Base-by-base conservation (phyloP, 169 alveolate species). In the Cryptosporidium parvum region DNA sequence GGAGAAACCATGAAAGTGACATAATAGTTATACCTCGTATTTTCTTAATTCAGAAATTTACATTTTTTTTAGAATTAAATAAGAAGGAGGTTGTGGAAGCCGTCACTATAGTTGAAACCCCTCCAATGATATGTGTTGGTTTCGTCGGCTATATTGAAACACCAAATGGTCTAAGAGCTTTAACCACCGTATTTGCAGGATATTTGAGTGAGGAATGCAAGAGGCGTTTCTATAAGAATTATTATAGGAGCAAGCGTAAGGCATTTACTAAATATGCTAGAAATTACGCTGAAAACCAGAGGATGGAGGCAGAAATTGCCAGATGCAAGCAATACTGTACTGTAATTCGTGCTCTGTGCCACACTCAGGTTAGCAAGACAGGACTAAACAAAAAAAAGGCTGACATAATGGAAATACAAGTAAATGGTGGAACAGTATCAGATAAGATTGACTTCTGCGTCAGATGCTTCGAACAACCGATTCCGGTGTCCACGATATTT, bases 71-170 rank as follows among this genome's bases (percentile, higher is more conserved):
- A 75, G 84, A 97, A 94, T 94, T 98, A 84, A 98, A 98, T 96
- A 98, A 98, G 96, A 98, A 98, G 96, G 99, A 99, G 93, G 96
- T 97, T 73, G 99, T 98, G 31, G 99, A 99, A 95, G 99, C 99
- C 42, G 99, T 98, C 29, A 98, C 99, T 69, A 96, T 99, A 84
- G 94, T 99, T 45, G 99, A 99, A 91, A 93, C 98, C 53, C 99
- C 99, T 44, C 99, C 99, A 29, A 98, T 99, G 99, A 96, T 96
- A 26, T 97, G 97, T 73, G 99, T 99, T 29, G 99, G 99, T 61
- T 94, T 98, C 70, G 99, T 99, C 31, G 99, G 99, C 56, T 99
- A 99, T 95, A 95, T 98, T 70, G 99, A 98, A 71, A 98, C 99
- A 16, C 99, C 99, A 67, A 95, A 98, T 68, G 99, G 99, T 39